A percentile compares a stretch with the other conserved stretches of the same genome.
Evolutionary conservation across 2,329 filamentous ascomycete genomes (phyloP).

Genomic region (Ascochyta rabiei): DNA sequence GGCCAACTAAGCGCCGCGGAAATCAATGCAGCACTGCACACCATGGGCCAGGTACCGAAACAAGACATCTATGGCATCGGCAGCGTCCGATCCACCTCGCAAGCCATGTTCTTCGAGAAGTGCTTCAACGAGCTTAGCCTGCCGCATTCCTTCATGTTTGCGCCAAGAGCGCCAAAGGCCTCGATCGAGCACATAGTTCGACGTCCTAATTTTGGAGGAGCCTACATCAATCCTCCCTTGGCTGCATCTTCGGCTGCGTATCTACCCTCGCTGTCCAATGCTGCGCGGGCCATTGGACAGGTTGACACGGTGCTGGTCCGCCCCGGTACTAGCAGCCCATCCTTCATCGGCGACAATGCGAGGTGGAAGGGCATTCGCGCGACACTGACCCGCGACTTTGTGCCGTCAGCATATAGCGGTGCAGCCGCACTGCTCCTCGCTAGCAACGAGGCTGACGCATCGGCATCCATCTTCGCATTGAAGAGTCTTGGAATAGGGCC

Average conservation of each 20-base stretch:
- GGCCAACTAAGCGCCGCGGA: constrained; percentile 85
- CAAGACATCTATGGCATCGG: constrained; percentile 82
- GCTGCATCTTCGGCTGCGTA: constrained; percentile 60
- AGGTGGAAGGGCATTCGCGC: constrained; percentile 85
- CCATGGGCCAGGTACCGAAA: constrained; percentile 80
- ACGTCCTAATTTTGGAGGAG: constrained; percentile 79
- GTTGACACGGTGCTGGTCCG: constrained; percentile 80
- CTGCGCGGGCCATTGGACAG: constrained; percentile 77
- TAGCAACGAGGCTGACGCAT: constrained; percentile 74
- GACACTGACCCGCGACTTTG: constrained; percentile 79
- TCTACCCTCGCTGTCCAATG: constrained; percentile 72
- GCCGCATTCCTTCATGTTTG: constrained; percentile 78
- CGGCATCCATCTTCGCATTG: constrained; percentile 78
- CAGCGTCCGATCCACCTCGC: constrained; percentile 72
- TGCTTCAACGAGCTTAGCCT: constrained; percentile 69
- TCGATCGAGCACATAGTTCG: constrained; percentile 74
- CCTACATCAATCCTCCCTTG: constrained; percentile 78
- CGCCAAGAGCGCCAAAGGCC: constrained; percentile 71
- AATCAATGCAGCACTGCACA: constrained; percentile 79
- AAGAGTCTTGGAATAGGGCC: constrained; percentile 76
- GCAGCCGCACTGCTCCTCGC: constrained; percentile 78
- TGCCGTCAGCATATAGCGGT: constrained; percentile 79
- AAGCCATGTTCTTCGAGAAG: constrained; percentile 83
- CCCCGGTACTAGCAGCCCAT: constrained; percentile 45
- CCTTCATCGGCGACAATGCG: constrained; percentile 78